Conservation (phyloP, 176 grass and related monocot species). For the Chrysopogon serrulatus region DNA sequence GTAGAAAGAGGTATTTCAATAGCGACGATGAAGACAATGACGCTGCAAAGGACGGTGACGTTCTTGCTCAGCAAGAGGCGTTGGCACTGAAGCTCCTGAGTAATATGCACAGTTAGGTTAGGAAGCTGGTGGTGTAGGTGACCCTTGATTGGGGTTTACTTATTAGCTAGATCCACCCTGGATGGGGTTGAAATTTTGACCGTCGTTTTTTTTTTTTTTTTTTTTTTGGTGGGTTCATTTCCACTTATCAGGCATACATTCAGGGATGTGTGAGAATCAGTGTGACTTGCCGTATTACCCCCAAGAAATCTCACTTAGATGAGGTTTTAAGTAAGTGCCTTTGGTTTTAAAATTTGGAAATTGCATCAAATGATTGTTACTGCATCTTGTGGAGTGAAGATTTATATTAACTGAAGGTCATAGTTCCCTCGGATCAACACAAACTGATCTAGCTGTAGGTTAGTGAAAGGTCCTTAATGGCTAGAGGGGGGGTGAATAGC, state of each 20-base stretch:
- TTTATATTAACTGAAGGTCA: no score
- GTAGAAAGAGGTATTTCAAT: constrained; percentile 63
- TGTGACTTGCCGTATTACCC: background rate
- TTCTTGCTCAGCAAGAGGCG: constrained; percentile 71
- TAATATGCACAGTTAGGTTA: constrained; percentile 56
- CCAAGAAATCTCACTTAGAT: background rate
- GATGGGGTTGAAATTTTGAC: constrained; percentile 33
- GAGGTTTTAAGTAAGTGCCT: background rate
- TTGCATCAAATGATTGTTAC: background rate
- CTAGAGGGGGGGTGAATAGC: no score
- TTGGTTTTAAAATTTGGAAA: background rate
- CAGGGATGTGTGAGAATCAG: background rate
- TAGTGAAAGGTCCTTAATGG: no score
- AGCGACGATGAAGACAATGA: constrained; percentile 32
- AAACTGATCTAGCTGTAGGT: no score
- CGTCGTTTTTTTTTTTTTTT: background rate
- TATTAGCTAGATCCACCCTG: background rate
- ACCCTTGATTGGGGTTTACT: background rate
- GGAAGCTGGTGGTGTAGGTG: background rate
- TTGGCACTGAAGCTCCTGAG: constrained; percentile 76
- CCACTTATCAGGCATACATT: background rate
- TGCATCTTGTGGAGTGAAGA: background rate
- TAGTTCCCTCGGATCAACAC: no score
- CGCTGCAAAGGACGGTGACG: background rate
- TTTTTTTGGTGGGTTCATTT: background rate